A percentile compares a stretch with the other conserved stretches of the same genome.
Evolutionary conservation across 768 basidiomycete species (phyloP).

Genomic region (Lepiota subincarnata): DNA sequence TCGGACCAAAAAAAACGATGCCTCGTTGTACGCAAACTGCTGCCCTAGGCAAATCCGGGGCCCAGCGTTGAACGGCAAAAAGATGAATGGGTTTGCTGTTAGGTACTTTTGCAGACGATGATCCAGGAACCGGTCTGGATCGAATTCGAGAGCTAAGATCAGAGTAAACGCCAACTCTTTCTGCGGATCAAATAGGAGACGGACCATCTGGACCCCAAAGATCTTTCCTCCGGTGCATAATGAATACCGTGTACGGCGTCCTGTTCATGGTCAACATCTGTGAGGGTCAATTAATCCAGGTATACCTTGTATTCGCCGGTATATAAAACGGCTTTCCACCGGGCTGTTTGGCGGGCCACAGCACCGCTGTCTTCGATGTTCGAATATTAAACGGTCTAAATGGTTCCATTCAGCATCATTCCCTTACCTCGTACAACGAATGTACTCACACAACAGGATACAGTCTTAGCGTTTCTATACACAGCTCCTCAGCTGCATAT

Average conservation of each 20-base stretch:
- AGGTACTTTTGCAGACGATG: slow-evolving; percentile 52
- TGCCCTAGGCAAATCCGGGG: slow-evolving; percentile 49
- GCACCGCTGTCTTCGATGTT: slow-evolving; percentile 15
- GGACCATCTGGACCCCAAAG: slow-evolving; percentile 68
- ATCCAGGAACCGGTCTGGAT: slow-evolving; percentile 66
- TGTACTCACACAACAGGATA: slow-evolving; percentile 18
- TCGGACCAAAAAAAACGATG: slow-evolving; percentile 46
- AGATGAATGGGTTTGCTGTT: slow-evolving; percentile 53
- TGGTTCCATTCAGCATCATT: background rate
- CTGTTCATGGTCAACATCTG: background rate
- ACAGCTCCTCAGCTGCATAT: background rate
- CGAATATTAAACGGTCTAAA: slow-evolving; percentile 11
- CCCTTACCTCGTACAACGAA: background rate
- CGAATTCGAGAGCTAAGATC: slow-evolving; percentile 47
- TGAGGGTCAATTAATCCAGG: background rate
- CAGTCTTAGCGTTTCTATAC: slow-evolving; percentile 18
- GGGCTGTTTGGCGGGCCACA: slow-evolving; percentile 15
- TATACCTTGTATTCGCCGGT: slow-evolving; percentile 19
- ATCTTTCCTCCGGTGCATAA: slow-evolving; percentile 60
- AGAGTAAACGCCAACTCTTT: background rate
- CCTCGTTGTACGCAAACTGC: slow-evolving; percentile 43
- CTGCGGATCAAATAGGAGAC: background rate
- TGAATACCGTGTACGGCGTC: slow-evolving; percentile 39
- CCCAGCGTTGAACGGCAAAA: slow-evolving; percentile 50
- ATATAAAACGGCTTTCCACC: slow-evolving; percentile 19